Conservation (phyloP, 495 filamentous ascomycete genomes). For the Aspergillus carlsbadensis region DNA sequence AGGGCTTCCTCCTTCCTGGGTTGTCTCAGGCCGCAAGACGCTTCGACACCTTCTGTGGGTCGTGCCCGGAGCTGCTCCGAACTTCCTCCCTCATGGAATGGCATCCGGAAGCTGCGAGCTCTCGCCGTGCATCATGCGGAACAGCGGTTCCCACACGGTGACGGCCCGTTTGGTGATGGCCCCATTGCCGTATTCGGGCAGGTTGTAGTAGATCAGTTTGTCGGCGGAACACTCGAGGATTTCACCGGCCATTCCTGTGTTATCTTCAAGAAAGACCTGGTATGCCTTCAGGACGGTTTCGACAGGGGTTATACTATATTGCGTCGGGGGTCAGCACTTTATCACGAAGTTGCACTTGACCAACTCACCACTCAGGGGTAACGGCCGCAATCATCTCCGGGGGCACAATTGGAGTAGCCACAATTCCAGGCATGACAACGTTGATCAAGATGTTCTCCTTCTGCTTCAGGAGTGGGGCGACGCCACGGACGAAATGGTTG, state of each 20-base stretch:
- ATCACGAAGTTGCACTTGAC: too few relatives aligned
- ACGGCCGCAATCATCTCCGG: slow-evolving; percentile 28
- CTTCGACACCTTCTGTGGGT: too few relatives aligned
- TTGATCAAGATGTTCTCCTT: slow-evolving; percentile 33
- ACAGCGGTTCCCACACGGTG: slow-evolving; percentile 35
- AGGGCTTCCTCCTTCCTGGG: too few relatives aligned
- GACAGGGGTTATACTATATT: slow-evolving; percentile 24
- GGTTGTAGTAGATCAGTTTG: slow-evolving; percentile 22
- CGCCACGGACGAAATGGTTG: slow-evolving; percentile 27
- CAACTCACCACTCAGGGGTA: slow-evolving; percentile 27
- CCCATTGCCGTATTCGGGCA: slow-evolving; percentile 27
- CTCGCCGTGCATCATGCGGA: slow-evolving; percentile 28
- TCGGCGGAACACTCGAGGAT: slow-evolving; percentile 30
- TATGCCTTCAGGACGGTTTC: slow-evolving; percentile 26
- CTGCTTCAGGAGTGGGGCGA: slow-evolving; percentile 26
- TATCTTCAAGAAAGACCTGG: slow-evolving; percentile 27
- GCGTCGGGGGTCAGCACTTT: too few relatives aligned
- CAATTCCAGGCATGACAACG: slow-evolving; percentile 29
- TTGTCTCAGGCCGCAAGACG: too few relatives aligned
- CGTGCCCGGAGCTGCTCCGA: too few relatives aligned
- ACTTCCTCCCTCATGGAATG: slow-evolving; percentile 26
- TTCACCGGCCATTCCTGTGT: slow-evolving; percentile 26
- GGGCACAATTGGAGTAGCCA: slow-evolving; percentile 30
- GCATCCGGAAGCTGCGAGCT: slow-evolving; percentile 25
- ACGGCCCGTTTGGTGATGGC: slow-evolving; percentile 25